These are phyloP conservation scores for Mallotus repandus DNA, from an alignment of 441 rosid species.

Conservation along the genomic window DNA sequence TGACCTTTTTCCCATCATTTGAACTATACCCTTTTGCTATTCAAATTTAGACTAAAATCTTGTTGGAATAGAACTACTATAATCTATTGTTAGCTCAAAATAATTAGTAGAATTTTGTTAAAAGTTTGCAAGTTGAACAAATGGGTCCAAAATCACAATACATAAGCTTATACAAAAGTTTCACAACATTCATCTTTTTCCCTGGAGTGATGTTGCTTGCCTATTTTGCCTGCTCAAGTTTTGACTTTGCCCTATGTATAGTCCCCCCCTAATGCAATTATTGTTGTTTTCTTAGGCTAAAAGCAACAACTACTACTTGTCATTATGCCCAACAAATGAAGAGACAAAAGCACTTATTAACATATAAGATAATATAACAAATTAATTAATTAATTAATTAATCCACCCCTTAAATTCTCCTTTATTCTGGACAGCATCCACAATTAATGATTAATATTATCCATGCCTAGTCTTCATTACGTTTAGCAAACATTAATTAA, in stretches of 20 bases:
- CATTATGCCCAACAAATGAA: conserved; percentile 26
- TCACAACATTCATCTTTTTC: conserved; percentile 4
- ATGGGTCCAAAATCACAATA: conserved; percentile 17
- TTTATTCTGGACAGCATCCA: not conserved
- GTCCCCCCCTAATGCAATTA: conserved; percentile 21
- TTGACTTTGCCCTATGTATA: conserved; percentile 30
- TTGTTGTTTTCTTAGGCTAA: conserved; percentile 32
- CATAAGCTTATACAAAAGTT: not conserved
- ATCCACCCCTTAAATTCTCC: not conserved
- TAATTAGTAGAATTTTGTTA: conserved; percentile 2
- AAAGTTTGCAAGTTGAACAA: conserved; percentile 11
- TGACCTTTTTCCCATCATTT: not conserved
- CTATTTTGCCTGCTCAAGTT: conserved; percentile 24
- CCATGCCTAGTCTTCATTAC: not conserved
- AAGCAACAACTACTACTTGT: conserved; percentile 25
- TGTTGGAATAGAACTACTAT: not conserved
- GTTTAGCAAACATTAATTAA: not conserved
- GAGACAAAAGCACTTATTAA: not conserved
- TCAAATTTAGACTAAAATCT: conserved; percentile 9
- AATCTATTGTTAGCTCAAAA: not conserved
- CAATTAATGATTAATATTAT: not conserved
- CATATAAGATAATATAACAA: not conserved
- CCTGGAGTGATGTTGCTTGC: conserved; percentile 18
- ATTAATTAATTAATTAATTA: too few relatives aligned
- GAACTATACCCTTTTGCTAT: conserved; percentile 4